These are phyloP conservation scores for Setaria viridis DNA, from an alignment of 202 grass and related monocot species.

Conservation along the genomic window DNA sequence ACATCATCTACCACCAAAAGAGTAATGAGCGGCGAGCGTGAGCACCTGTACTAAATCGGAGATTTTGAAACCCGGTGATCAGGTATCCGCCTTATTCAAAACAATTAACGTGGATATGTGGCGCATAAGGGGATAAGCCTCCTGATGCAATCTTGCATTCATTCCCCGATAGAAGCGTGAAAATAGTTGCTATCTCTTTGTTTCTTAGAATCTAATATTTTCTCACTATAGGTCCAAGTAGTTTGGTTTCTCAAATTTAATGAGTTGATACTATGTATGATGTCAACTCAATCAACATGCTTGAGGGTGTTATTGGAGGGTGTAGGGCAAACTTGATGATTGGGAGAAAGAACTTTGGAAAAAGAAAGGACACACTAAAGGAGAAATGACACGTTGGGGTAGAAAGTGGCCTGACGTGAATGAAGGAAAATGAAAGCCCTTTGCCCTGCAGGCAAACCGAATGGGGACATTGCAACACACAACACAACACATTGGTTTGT, in stretches of 20 bases:
- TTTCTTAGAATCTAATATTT: background rate
- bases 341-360: constrained; percentile 36
- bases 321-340: constrained; percentile 5
- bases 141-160: too few relatives aligned
- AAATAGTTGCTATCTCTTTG: background rate
- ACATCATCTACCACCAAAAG: too few relatives aligned
- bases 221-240: background rate
- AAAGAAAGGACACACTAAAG: constrained; percentile 38
- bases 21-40: too few relatives aligned
- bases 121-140: background rate
- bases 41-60: too few relatives aligned
- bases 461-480: background rate
- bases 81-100: too few relatives aligned
- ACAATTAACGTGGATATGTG: background rate
- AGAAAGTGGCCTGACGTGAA: constrained; percentile 39
- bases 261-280: background rate
- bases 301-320: background rate
- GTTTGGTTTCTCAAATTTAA: background rate
- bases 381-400: constrained; percentile 26
- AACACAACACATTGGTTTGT: background rate
- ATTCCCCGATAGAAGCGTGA: background rate
- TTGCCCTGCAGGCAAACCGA: constrained; percentile 33
- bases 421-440: background rate
- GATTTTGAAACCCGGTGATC: too few relatives aligned
- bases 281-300: background rate